These are phyloP conservation scores for Millerozyma miso DNA, from an alignment of 805 yeast species.

Conservation along the genomic window DNA sequence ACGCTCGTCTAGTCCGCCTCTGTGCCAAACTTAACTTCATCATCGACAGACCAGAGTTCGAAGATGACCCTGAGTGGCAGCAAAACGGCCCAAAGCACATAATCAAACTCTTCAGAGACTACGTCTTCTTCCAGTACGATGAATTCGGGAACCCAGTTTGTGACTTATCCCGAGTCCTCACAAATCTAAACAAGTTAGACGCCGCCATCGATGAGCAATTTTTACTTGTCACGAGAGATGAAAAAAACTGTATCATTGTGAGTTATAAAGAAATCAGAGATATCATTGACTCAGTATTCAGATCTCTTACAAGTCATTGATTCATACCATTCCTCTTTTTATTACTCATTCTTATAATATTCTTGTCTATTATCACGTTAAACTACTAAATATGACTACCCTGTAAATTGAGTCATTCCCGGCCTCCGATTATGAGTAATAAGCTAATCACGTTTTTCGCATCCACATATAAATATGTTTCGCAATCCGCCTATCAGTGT, in stretches of 20 bases:
- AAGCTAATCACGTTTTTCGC: not conserved
- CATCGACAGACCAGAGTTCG: conserved; percentile 65
- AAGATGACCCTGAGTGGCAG: conserved; percentile 43
- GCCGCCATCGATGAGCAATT: conserved; percentile 86
- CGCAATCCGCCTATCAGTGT: not conserved
- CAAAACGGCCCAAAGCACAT: conserved; percentile 70
- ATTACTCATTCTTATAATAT: not conserved
- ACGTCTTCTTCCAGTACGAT: conserved; percentile 79
- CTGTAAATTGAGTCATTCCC: not conserved
- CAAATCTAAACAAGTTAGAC: conserved; percentile 81
- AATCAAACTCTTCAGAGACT: conserved; percentile 68
- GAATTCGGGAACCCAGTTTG: conserved; percentile 72
- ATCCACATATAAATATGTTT: not conserved
- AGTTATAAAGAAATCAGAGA: conserved; percentile 80
- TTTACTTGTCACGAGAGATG: conserved; percentile 78
- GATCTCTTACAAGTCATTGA: conserved; percentile 34
- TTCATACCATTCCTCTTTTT: not conserved
- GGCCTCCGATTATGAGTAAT: not conserved
- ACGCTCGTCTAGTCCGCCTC: conserved; percentile 79
- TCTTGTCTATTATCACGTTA: not conserved
- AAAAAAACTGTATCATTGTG: conserved; percentile 77
- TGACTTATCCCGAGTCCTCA: conserved; percentile 78
- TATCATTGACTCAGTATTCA: conserved; percentile 64
- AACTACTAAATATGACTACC: not conserved
- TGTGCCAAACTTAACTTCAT: conserved; percentile 77